These are phyloP conservation scores for Populus ilicifolia DNA, from an alignment of 345 rosid genomes.

Conservation along the genomic window DNA sequence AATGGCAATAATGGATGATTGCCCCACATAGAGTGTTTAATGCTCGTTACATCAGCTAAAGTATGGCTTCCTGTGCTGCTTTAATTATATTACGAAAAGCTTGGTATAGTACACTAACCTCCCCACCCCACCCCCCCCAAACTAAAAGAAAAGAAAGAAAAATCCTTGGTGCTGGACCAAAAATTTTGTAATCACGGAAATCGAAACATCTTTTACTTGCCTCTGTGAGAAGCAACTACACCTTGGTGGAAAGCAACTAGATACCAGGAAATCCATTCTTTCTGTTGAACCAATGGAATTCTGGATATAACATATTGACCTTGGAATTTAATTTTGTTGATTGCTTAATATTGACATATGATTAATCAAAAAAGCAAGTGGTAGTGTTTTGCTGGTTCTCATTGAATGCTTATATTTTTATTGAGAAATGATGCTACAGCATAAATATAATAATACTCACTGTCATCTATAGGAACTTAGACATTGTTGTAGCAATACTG, in stretches of 20 bases:
- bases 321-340: background rate
- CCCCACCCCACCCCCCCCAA: background rate
- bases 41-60: background rate
- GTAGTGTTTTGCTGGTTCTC: background rate
- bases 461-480: background rate
- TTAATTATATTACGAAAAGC: background rate
- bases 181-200: too few relatives aligned
- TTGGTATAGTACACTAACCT: background rate
- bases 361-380: background rate
- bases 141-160: too few relatives aligned
- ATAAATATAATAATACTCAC: background rate
- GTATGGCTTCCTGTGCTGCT: background rate
- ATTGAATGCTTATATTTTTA: background rate
- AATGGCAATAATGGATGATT: background rate
- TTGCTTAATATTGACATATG: background rate
- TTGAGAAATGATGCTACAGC: background rate
- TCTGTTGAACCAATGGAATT: background rate
- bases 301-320: background rate
- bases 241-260: background rate
- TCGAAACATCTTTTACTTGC: background rate
- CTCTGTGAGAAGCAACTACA: background rate
- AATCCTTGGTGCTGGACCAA: too few relatives aligned
- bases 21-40: background rate
- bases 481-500: background rate
- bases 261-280: too few relatives aligned